A percentile compares a stretch with the other conserved stretches of the same genome.
Conservation (phyloP, 352 stramenopile species). For the Bremia lactucae region DNA sequence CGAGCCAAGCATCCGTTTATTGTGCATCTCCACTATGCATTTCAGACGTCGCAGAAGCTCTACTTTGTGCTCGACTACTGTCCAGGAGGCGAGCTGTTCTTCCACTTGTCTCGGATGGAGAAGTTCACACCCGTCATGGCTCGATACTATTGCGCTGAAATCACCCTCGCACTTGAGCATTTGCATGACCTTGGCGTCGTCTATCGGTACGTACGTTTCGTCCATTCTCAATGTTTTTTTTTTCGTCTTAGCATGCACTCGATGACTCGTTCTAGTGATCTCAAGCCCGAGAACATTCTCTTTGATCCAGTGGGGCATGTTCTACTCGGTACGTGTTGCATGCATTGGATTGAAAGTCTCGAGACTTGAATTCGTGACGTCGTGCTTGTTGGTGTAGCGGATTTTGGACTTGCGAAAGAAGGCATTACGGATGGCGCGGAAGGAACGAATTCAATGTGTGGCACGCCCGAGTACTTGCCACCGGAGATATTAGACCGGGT, state of each 20-base stretch:
- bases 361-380: too few species aligned
- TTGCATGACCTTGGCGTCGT: conserved; percentile 84
- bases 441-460: conserved; percentile 85
- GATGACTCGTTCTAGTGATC: conserved; percentile 24
- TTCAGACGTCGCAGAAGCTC: conserved; percentile 86
- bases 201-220: conserved; percentile 48
- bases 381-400: conserved; percentile 23
- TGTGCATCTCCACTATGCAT: conserved; percentile 81
- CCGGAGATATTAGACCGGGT: conserved; percentile 87
- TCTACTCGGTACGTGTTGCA: conserved; percentile 44
- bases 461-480: conserved; percentile 88
- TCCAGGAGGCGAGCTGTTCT: conserved; percentile 85
- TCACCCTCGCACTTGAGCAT: conserved; percentile 81
- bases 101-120: conserved; percentile 84
- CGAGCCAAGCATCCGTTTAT: conserved; percentile 88
- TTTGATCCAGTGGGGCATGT: conserved; percentile 71
- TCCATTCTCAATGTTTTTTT: neutral
- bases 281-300: conserved; percentile 85
- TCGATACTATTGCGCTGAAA: conserved; percentile 87
- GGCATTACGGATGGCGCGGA: conserved; percentile 75
- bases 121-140: conserved; percentile 84
- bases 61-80: conserved; percentile 90
- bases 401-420: conserved; percentile 85
- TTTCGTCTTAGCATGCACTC: neutral
- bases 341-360: too few species aligned